Evolutionary conservation across 805 yeast species (phyloP).

Genomic region (Middelhovenomyces tepae): DNA sequence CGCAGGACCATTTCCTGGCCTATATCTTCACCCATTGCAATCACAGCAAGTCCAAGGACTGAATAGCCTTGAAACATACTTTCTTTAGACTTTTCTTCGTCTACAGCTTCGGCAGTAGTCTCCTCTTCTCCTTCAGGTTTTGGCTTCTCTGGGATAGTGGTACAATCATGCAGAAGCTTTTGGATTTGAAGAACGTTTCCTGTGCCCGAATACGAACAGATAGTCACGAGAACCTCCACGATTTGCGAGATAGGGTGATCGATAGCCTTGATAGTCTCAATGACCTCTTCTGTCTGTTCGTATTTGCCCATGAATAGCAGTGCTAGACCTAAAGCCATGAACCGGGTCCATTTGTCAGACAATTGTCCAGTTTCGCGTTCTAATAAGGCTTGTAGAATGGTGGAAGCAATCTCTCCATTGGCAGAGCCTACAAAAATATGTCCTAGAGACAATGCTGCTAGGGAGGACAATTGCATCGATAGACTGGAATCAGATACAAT

Average conservation of each 20-base stretch:
- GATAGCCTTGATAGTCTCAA: slow-evolving; percentile 89
- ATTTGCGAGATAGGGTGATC: slow-evolving; percentile 91
- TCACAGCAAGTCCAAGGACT: slow-evolving; percentile 86
- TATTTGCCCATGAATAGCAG: slow-evolving; percentile 87
- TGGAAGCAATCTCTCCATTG: slow-evolving; percentile 88
- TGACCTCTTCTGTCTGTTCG: slow-evolving; percentile 81
- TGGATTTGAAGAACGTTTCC: slow-evolving; percentile 96
- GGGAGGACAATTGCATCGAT: slow-evolving; percentile 68
- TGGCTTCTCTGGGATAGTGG: slow-evolving; percentile 46
- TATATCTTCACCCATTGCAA: slow-evolving; percentile 96
- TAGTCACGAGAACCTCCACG: slow-evolving; percentile 78
- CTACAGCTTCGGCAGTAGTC: slow-evolving; percentile 21
- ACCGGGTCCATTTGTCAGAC: slow-evolving; percentile 77
- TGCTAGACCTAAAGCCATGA: slow-evolving; percentile 88
- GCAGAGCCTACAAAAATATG: slow-evolving; percentile 94
- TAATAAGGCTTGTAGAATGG: slow-evolving; percentile 79
- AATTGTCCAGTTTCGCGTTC: slow-evolving; percentile 76
- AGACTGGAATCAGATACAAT: slow-evolving; percentile 67
- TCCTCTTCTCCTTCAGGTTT: slow-evolving; percentile 33
- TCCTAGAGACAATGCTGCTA: slow-evolving; percentile 88
- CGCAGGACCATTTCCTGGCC: slow-evolving; percentile 97
- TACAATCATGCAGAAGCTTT: slow-evolving; percentile 78
- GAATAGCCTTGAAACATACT: slow-evolving; percentile 74
- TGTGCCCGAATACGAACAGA: slow-evolving; percentile 95
- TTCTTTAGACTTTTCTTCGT: slow-evolving; percentile 33